Evolutionary conservation across 768 basidiomycete genomes (phyloP).

Genomic region (Phylloporus arenicola): DNA sequence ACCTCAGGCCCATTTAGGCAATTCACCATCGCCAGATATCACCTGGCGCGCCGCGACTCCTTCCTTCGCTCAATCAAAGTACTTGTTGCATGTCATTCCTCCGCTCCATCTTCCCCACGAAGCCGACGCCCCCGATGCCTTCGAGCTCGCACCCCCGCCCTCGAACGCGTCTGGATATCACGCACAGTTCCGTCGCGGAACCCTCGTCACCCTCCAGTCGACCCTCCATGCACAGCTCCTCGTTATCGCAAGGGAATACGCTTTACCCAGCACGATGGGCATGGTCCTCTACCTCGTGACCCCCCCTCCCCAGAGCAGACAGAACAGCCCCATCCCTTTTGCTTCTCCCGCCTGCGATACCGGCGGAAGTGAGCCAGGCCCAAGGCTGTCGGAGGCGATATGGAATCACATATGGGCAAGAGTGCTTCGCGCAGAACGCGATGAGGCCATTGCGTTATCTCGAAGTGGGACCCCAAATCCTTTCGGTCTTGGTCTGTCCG

Average conservation of each 20-base stretch:
- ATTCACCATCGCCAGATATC: constrained; percentile 25
- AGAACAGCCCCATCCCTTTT: constrained; percentile 13
- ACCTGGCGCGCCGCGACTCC: constrained; percentile 49
- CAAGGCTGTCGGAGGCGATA: constrained; percentile 78
- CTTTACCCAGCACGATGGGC: constrained; percentile 80
- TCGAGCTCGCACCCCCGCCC: constrained; percentile 49
- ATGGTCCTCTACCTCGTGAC: constrained; percentile 77
- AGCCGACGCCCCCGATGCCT: constrained; percentile 36
- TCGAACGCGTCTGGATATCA: constrained; percentile 69
- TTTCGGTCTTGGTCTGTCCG: constrained; percentile 41
- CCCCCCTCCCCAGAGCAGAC: constrained; percentile 23
- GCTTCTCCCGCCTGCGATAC: constrained; percentile 22
- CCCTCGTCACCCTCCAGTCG: constrained; percentile 80
- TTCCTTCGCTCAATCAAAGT: constrained; percentile 52
- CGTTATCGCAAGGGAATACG: constrained; percentile 91
- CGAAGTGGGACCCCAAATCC: constrained; percentile 35
- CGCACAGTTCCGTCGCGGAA: constrained; percentile 74
- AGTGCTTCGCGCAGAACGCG: constrained; percentile 58
- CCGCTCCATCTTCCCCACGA: constrained; percentile 69
- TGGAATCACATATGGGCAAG: constrained; percentile 86
- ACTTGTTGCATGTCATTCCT: constrained; percentile 79
- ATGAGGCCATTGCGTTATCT: constrained; percentile 31
- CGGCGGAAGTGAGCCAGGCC: constrained; percentile 57
- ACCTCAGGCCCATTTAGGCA: constrained; percentile 10
- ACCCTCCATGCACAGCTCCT: constrained; percentile 77